Evolutionary conservation across 805 yeast genomes (phyloP).

Genomic region (Clavispora vitiphila): DNA sequence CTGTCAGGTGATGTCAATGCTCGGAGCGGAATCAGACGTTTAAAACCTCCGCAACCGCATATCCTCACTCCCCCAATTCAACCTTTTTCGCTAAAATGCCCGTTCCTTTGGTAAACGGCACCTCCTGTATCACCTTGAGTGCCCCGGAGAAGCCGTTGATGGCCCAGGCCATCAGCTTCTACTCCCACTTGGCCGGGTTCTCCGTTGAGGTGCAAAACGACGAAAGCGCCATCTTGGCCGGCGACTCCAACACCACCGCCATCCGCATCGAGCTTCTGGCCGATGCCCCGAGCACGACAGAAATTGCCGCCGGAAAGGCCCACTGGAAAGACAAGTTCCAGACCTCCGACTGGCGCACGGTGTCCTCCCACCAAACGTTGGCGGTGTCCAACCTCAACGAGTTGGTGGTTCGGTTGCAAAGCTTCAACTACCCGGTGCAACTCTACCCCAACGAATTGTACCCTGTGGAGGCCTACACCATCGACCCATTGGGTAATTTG

Average conservation of each 20-base stretch:
- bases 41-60: background rate
- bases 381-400: conserved; percentile 37
- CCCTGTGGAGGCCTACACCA: conserved; percentile 65
- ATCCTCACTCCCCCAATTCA: background rate
- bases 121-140: conserved; percentile 46
- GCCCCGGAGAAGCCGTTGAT: conserved; percentile 47
- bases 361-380: conserved; percentile 42
- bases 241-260: conserved; percentile 17
- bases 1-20: conserved; percentile 14
- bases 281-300: conserved; percentile 12
- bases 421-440: conserved; percentile 39
- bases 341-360: conserved; percentile 47
- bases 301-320: conserved; percentile 14
- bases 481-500: conserved; percentile 81
- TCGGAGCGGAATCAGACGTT: conserved; percentile 1
- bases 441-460: conserved; percentile 65
- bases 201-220: conserved; percentile 18
- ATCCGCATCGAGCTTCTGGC: conserved; percentile 17
- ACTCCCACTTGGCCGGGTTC: conserved; percentile 41
- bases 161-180: conserved; percentile 50
- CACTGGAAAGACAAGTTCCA: conserved; percentile 14
- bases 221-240: conserved; percentile 18
- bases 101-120: conserved; percentile 51
- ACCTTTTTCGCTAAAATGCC: conserved; percentile 4
- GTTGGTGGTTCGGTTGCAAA: conserved; percentile 30